Evolutionary conservation across 78 protist genomes (phyloP), one percentile per base, ranked within the genome.

Genomic region (Dictyostelium purpureum): DNA sequence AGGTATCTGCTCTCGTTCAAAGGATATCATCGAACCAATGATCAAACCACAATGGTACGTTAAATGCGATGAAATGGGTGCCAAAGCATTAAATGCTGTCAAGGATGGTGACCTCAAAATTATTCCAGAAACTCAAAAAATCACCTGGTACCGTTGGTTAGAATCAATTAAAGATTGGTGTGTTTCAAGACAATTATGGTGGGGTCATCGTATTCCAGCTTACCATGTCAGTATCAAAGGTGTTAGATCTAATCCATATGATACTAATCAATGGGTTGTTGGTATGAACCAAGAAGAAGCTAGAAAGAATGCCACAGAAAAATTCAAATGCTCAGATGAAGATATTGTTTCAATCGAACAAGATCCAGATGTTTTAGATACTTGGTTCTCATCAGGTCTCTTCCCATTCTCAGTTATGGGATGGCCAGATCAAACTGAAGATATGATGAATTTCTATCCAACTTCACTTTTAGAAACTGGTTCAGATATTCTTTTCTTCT

Each of bases 181-280:
- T 94, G 79, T 99, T 54, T 98, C 99, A 14, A 88, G 99, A 7
- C 99, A 99, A 93, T 96, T 99, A 37, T 99, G 99, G 99, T 99
- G 99, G 99, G 99, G 99, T 38, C 99, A 99, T 94, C 98, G 99
- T 47, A 98, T 99, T 52, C 99, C 99, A 14, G 99, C 99, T 16
- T 99, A 94, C 77, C 78, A 87, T 35, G 93, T 79, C 49, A 49
- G 6, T 1, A 19, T 87, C 57, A 67, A 43, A 56, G 94, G 94
- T 26, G 33, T 59, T 33, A 54, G 7, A 19, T 26, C 95, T 9
- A 63, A 83, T 73, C 92, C 69, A 47, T 65, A 47, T 38, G 75
- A 49, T 16, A 71, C 75, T 33, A 19, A 52, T 14, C 87, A 77
- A 37, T 94, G 96, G 96, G 96, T 94, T 24, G 85, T 61, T 19